Conservation (phyloP, 2,329 filamentous ascomycete species). For the Pseudogymnoascus sp. region DNA sequence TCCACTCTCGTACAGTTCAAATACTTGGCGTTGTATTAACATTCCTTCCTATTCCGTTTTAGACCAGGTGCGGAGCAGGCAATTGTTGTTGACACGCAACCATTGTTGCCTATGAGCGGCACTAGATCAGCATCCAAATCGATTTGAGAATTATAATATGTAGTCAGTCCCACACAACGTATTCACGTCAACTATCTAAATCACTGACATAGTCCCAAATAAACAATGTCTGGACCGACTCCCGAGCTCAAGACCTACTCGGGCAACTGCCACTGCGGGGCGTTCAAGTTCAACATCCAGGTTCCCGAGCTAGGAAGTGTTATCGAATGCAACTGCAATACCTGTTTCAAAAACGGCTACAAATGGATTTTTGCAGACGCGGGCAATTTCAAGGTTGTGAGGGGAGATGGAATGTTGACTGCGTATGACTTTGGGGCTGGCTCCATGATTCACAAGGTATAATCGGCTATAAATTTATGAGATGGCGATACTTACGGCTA, state of each 20-base stretch:
- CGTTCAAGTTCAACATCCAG: constrained; percentile 43
- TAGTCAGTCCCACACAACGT: background rate
- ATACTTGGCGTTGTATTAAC: background rate
- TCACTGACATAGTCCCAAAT: background rate
- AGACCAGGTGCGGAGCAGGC: background rate
- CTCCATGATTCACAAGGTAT: constrained; percentile 36
- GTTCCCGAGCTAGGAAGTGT: constrained; percentile 51
- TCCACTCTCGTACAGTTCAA: background rate
- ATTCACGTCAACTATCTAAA: background rate
- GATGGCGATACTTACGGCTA: background rate
- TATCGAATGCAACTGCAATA: constrained; percentile 58
- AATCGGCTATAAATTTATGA: constrained; percentile 16
- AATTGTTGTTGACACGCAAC: background rate
- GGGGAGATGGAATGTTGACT: constrained; percentile 37
- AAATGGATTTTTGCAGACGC: constrained; percentile 31
- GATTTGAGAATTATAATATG: background rate
- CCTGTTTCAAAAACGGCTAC: constrained; percentile 47
- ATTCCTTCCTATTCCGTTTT: background rate
- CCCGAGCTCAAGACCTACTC: constrained; percentile 31
- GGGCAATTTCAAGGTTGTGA: constrained; percentile 37
- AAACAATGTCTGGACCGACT: background rate
- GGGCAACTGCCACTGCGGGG: constrained; percentile 51
- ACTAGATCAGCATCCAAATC: background rate
- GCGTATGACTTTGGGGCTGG: constrained; percentile 38
- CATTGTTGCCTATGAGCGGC: background rate